Evolutionary conservation across 441 rosid species (phyloP).

Genomic region (Theobroma grandiflorum): DNA sequence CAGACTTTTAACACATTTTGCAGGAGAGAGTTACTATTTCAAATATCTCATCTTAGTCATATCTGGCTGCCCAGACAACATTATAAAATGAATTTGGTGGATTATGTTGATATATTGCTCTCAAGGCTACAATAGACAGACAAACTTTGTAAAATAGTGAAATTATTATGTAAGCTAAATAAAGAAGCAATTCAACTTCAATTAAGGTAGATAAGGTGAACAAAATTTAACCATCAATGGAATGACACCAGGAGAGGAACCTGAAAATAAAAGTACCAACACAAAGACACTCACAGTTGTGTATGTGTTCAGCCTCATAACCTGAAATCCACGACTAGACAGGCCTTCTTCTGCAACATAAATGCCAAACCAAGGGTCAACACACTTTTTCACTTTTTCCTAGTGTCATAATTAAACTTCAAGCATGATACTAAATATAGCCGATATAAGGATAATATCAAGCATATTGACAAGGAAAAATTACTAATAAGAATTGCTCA

Average conservation of each 20-base stretch:
- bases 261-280: conserved; percentile 1
- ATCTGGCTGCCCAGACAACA: not conserved
- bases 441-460: conserved; percentile 19
- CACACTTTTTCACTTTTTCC: not conserved
- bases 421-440: conserved; percentile 9
- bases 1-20: conserved; percentile 10
- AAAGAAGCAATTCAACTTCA: conserved; percentile 4
- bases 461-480: not conserved
- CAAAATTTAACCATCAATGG: conserved; percentile 8
- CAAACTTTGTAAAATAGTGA: not conserved
- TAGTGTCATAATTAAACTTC: conserved; percentile 21
- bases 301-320: conserved; percentile 87
- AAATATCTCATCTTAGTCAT: not conserved
- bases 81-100: conserved; percentile 21
- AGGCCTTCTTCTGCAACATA: conserved; percentile 83
- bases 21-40: not conserved
- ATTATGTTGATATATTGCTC: not conserved
- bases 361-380: conserved; percentile 28
- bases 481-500: not conserved
- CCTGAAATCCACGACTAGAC: conserved; percentile 89
- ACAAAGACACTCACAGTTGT: conserved; percentile 72
- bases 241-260: conserved; percentile 2
- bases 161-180: conserved; percentile 1
- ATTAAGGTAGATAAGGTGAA: conserved; percentile 15
- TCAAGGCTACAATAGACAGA: not conserved